Evolutionary conservation across 192 early-diverging fungal genomes (phyloP).

Genomic region (Coemansia sp.): DNA sequence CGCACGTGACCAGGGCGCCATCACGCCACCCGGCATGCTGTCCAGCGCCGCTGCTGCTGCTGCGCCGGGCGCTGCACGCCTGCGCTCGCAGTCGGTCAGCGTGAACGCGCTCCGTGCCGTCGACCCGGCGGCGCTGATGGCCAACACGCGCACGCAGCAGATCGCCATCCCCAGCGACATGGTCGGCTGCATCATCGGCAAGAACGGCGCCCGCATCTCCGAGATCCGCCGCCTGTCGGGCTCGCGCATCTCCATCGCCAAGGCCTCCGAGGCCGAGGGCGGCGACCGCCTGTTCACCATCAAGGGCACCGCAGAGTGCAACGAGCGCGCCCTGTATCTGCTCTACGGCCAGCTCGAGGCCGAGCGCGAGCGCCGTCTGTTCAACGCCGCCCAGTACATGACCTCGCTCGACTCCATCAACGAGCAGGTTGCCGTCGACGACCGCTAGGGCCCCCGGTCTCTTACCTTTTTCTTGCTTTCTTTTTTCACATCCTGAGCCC

Average conservation of each 20-base stretch:
- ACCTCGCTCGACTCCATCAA: conserved; percentile 49
- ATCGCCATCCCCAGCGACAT: conserved; percentile 93
- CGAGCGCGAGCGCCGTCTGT: conserved; percentile 78
- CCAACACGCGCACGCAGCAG: conserved; percentile 74
- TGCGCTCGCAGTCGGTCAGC: conserved; percentile 54
- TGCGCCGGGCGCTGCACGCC: conserved; percentile 29
- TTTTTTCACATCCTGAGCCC: neutral
- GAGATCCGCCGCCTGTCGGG: conserved; percentile 79
- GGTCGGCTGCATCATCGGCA: conserved; percentile 98
- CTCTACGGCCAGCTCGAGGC: conserved; percentile 86
- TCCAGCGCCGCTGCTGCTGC: conserved; percentile 15
- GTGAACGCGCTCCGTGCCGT: conserved; percentile 45
- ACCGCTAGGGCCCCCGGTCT: conserved; percentile 3
- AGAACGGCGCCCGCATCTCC: conserved; percentile 78
- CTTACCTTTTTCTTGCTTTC: neutral
- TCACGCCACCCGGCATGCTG: conserved; percentile 25
- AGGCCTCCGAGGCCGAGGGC: conserved; percentile 71
- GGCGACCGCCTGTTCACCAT: conserved; percentile 92
- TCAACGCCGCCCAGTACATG: conserved; percentile 42
- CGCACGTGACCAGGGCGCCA: conserved; percentile 19
- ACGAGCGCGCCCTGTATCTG: conserved; percentile 88
- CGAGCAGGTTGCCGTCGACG: conserved; percentile 42
- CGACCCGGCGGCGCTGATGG: conserved; percentile 38
- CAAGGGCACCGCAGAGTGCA: conserved; percentile 79
- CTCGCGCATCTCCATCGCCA: conserved; percentile 87